These are phyloP conservation scores for Microdochium trichocladiopsis DNA, from an alignment of 2,329 filamentous ascomycete genomes.

Conservation along the genomic window DNA sequence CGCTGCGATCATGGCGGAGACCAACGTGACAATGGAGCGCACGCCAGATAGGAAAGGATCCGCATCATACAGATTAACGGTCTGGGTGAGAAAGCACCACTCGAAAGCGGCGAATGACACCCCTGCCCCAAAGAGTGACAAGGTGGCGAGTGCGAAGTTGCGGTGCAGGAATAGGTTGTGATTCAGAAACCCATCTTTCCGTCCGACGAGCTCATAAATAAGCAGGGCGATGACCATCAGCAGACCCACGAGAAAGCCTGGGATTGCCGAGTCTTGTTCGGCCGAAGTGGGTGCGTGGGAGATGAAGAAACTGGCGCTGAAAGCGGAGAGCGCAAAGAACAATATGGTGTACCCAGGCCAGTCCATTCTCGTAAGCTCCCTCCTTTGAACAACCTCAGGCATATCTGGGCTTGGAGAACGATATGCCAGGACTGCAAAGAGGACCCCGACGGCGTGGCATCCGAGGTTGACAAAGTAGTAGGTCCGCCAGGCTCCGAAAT, in stretches of 20 bases:
- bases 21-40: slow-evolving; percentile 24
- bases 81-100: slow-evolving; percentile 32
- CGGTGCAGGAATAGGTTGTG: slow-evolving; percentile 26
- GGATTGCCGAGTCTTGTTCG: too few species aligned
- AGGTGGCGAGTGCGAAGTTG: slow-evolving; percentile 25
- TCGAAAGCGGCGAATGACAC: slow-evolving; percentile 32
- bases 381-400: too few species aligned
- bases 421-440: slow-evolving; percentile 13
- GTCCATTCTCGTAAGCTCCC: too few species aligned
- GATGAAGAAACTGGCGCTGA: too few species aligned
- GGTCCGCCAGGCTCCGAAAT: slow-evolving; percentile 24
- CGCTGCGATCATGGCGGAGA: slow-evolving; percentile 19
- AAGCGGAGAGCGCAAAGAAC: too few species aligned
- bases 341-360: too few species aligned
- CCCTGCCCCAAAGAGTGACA: slow-evolving; percentile 28
- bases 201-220: too few species aligned
- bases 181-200: slow-evolving; percentile 14
- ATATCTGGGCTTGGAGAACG: too few species aligned
- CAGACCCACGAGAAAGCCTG: too few species aligned
- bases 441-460: slow-evolving; percentile 14
- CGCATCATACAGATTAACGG: slow-evolving; percentile 25
- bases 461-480: slow-evolving; percentile 26
- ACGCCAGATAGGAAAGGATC: slow-evolving; percentile 23
- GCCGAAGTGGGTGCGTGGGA: too few species aligned
- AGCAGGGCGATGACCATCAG: too few species aligned